Percentiles rank a stretch among this genome's conserved stretches.
Evolutionary conservation across 2,329 filamentous ascomycete genomes (phyloP).

Genomic region (Metarhizium brunneum): DNA sequence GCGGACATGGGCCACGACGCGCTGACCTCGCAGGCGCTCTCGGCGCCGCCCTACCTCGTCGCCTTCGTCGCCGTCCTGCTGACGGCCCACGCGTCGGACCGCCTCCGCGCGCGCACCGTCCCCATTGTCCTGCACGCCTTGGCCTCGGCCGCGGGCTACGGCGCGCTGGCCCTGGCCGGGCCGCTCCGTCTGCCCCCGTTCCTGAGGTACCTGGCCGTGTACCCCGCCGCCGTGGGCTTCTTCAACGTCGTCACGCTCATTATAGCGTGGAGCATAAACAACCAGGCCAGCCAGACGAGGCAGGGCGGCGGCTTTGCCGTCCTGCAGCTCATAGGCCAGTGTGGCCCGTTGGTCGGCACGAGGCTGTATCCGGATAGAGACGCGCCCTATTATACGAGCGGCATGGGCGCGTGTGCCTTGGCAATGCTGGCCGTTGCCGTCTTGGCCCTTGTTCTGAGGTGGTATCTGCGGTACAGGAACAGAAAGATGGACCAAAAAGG

Average conservation of each 20-base stretch:
- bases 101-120: conserved; percentile 47
- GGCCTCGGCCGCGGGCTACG: conserved; percentile 52
- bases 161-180: conserved; percentile 51
- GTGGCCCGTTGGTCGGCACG: conserved; percentile 63
- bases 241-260: conserved; percentile 77
- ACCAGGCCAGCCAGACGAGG: conserved; percentile 59
- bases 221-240: conserved; percentile 70
- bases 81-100: conserved; percentile 66
- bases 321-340: conserved; percentile 73
- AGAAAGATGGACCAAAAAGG: conserved; percentile 28
- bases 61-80: conserved; percentile 64
- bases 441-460: conserved; percentile 43
- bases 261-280: conserved; percentile 84
- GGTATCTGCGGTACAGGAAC: conserved; percentile 45
- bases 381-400: conserved; percentile 50
- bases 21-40: conserved; percentile 63
- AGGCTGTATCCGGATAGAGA: conserved; percentile 53
- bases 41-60: conserved; percentile 71
- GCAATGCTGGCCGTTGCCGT: conserved; percentile 54
- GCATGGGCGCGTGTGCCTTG: conserved; percentile 53
- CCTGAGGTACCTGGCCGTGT: conserved; percentile 64
- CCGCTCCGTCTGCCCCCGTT: conserved; percentile 31
- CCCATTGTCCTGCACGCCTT: conserved; percentile 63
- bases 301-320: conserved; percentile 72
- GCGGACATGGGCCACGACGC: conserved; percentile 64